Evolutionary conservation across 2,329 filamentous ascomycete species (phyloP), one percentile per base, ranked within the genome.

Genomic region (Paecilomyces fulvus): DNA sequence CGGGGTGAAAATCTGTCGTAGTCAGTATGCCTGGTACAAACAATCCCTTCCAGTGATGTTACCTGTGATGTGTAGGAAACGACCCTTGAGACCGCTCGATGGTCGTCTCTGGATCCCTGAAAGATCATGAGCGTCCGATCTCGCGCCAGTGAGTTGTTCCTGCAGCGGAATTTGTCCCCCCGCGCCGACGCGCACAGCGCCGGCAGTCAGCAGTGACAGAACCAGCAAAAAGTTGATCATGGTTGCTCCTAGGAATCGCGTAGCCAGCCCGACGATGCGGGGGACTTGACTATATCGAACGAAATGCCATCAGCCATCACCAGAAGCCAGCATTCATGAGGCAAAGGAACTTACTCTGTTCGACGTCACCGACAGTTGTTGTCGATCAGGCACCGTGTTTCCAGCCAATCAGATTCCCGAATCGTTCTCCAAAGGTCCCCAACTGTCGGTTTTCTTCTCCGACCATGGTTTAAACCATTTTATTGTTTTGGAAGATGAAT

Each of bases 31-130:
- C 12, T 25, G 3, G 4, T 17, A 31, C 12, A n/a, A 30, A n/a
- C 11, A 52, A 52, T 3, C 6, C 14, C 37, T 43, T 17, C 2
- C 25, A 54, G 20, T 31, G 10, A 52, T 54, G 56, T 55, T 56
- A 92, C 90, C 91, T 74, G 90, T 94, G 64, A 95, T 89, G 73
- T 95, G 90, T 68, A 95, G 79, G 76, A 95, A 95, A 69, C 83
- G 84, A 61, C 90, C 90, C 61, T 83, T 81, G 64, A 90, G 74
- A 31, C 51, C 51, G 3, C 51, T 21, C 11, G 51, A 53, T 9
- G 28, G 23, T 21, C 51, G 17, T 31, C 31, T 30, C 21, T 23
- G 17, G n/a, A 23, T 23, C 10, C n/a, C 51, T 30, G 17, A 2
- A 11, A 20, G 31, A 28, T 37, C 6, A 10, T 21, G 48, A 9